Evolutionary conservation across 2,329 filamentous ascomycete genomes (phyloP).

Genomic region (Dactylellina cionopaga): DNA sequence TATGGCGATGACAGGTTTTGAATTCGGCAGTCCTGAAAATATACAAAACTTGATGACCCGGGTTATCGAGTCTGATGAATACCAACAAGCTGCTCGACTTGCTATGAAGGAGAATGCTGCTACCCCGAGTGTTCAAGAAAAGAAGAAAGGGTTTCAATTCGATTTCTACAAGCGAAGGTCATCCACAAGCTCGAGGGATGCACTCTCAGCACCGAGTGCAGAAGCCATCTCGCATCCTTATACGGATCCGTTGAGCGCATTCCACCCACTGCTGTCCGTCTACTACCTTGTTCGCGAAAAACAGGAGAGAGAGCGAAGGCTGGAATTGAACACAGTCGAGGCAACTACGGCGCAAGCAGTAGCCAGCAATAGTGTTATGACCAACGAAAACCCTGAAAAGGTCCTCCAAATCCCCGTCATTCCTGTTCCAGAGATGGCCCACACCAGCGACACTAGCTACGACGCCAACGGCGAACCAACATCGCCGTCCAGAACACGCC

Average conservation of each 20-base stretch:
- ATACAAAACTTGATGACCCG: slow-evolving; percentile 84
- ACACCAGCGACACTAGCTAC: slow-evolving; percentile 85
- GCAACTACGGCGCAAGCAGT: slow-evolving; percentile 66
- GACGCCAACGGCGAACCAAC: slow-evolving; percentile 74
- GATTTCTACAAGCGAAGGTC: slow-evolving; percentile 97
- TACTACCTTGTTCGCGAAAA: slow-evolving; percentile 98
- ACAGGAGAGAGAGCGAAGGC: slow-evolving; percentile 75
- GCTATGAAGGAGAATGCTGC: slow-evolving; percentile 63
- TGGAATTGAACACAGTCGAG: slow-evolving; percentile 60
- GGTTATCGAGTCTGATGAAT: slow-evolving; percentile 92
- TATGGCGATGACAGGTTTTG: slow-evolving; percentile 95
- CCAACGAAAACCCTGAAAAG: slow-evolving; percentile 62
- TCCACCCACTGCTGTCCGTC: slow-evolving; percentile 87
- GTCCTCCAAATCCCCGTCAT: slow-evolving; percentile 77
- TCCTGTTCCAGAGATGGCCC: slow-evolving; percentile 81
- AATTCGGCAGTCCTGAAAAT: slow-evolving; percentile 86
- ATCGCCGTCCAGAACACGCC: slow-evolving; percentile 74
- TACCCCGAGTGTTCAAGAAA: slow-evolving; percentile 67
- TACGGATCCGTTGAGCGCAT: slow-evolving; percentile 87
- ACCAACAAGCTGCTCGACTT: slow-evolving; percentile 81
- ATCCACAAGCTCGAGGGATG: slow-evolving; percentile 88
- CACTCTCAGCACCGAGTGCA: slow-evolving; percentile 80
- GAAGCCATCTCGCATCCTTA: slow-evolving; percentile 81
- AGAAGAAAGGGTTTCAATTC: slow-evolving; percentile 89
- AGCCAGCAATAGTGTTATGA: slow-evolving; percentile 58